A percentile compares a stretch with the other conserved stretches of the same genome.
These are phyloP conservation scores for Silene coronaria DNA, from an alignment of 179 eudicot genomes.

Conservation along the genomic window DNA sequence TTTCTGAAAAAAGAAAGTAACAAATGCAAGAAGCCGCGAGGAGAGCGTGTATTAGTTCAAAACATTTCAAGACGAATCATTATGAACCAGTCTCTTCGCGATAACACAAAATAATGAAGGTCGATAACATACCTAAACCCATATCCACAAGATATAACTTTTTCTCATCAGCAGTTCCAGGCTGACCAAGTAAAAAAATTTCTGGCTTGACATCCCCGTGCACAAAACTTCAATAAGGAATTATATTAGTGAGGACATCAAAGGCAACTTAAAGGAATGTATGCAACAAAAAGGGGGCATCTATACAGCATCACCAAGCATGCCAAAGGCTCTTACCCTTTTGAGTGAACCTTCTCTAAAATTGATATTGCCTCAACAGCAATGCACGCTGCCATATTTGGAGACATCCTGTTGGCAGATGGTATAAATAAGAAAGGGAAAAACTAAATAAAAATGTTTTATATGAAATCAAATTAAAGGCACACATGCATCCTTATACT, in stretches of 20 bases:
- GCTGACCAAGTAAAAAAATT: conserved; percentile 87
- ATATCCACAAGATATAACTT: conserved; percentile 91
- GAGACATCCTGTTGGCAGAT: conserved; percentile 67
- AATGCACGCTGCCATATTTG: conserved; percentile 85
- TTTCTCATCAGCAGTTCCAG: conserved; percentile 79
- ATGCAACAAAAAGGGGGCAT: not conserved
- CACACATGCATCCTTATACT: not conserved
- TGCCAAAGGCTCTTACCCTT: conserved; percentile 48
- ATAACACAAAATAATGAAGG: not conserved
- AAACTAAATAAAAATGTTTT: not conserved
- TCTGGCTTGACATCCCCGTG: conserved; percentile 98
- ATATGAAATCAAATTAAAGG: not conserved
- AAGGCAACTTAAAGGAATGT: not conserved
- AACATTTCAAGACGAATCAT: too few relatives aligned
- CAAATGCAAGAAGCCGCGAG: too few relatives aligned
- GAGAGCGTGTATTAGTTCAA: too few relatives aligned
- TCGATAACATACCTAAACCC: conserved; percentile 64
- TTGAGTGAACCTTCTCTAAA: conserved; percentile 83
- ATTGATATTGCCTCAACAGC: conserved; percentile 96
- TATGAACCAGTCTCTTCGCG: too few relatives aligned
- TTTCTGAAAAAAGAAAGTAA: too few relatives aligned
- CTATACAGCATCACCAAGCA: not conserved
- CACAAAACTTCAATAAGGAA: conserved; percentile 53
- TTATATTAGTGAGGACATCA: not conserved
- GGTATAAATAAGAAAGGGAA: conserved; percentile 4